phyloP scores from a whole-genome alignment of 345 rosid species.

The Cochlearia excelsa region DNA sequence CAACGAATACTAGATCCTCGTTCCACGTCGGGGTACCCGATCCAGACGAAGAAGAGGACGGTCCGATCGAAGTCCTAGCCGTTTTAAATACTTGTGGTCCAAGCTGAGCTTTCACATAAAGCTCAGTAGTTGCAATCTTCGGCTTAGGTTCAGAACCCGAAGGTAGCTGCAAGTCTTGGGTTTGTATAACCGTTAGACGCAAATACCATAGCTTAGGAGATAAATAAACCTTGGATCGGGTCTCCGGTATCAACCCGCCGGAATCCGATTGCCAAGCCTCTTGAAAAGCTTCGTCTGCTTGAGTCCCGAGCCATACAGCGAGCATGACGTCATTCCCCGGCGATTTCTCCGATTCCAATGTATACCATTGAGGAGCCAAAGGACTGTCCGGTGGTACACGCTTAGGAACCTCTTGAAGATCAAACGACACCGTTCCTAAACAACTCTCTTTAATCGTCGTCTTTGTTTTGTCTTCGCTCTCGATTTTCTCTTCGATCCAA shows the following conservation, averaged over 20 bases:
- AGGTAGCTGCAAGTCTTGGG: slow-evolving; percentile 84
- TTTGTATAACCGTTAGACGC: slow-evolving; percentile 93
- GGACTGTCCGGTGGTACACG: slow-evolving; percentile 89
- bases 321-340: slow-evolving; percentile 87
- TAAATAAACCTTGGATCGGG: slow-evolving; percentile 82
- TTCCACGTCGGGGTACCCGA: slow-evolving; percentile 83
- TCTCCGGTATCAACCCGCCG: slow-evolving; percentile 86
- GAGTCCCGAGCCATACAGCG: slow-evolving; percentile 90
- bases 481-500: slow-evolving; percentile 68
- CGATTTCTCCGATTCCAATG: slow-evolving; percentile 62
- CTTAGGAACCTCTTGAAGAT: slow-evolving; percentile 82
- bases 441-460: slow-evolving; percentile 43
- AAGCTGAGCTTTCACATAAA: slow-evolving; percentile 75
- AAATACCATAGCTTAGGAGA: slow-evolving; percentile 96
- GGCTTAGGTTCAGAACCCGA: slow-evolving; percentile 61
- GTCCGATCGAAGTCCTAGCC: slow-evolving; percentile 55
- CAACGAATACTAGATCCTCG: slow-evolving; percentile 87
- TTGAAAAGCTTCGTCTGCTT: slow-evolving; percentile 90
- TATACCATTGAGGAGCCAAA: slow-evolving; percentile 93
- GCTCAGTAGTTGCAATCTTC: slow-evolving; percentile 50
- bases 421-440: slow-evolving; percentile 84
- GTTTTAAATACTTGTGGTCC: slow-evolving; percentile 88
- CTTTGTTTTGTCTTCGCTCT: slow-evolving; percentile 43
- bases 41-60: slow-evolving; percentile 45
- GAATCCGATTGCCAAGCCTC: slow-evolving; percentile 98